phyloP scores from a whole-genome alignment of 2,329 filamentous ascomycete genomes.

The Botrytis deweyae region DNA sequence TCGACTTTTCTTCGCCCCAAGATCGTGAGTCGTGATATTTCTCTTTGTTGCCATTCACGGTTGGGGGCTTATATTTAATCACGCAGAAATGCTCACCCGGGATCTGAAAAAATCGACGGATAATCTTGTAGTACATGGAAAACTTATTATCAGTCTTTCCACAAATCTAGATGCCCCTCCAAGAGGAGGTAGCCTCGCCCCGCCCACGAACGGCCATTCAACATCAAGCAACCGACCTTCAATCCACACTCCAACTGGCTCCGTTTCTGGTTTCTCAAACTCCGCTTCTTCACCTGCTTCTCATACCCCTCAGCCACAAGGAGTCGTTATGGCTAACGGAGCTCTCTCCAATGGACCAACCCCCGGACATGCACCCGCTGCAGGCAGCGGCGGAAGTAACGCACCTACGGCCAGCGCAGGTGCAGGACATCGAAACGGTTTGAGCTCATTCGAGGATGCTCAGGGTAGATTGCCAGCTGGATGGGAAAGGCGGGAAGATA shows the following conservation, averaged over 20 bases:
- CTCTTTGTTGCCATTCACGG: conserved; percentile 16
- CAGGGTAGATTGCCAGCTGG: conserved; percentile 88
- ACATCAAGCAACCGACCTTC: conserved; percentile 32
- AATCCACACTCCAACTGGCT: conserved; percentile 38
- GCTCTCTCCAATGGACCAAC: conserved; percentile 35
- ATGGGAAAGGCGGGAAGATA: conserved; percentile 95
- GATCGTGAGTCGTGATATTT: conserved; percentile 66
- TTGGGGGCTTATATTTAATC: conserved; percentile 24
- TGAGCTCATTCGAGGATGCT: conserved; percentile 95
- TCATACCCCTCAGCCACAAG: conserved; percentile 34
- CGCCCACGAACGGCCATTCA: conserved; percentile 34
- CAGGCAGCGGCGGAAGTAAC: conserved; percentile 37
- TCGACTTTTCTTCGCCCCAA: conserved; percentile 83
- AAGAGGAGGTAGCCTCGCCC: conserved; percentile 48
- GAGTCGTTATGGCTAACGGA: conserved; percentile 38
- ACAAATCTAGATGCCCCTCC: conserved; percentile 79
- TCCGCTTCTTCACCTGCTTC: conserved; percentile 42
- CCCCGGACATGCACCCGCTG: conserved; percentile 39
- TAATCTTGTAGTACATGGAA: conserved; percentile 95
- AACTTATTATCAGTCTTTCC: conserved; percentile 93
- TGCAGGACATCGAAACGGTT: conserved; percentile 46
- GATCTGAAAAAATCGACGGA: conserved; percentile 98
- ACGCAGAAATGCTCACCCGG: conserved; percentile 86
- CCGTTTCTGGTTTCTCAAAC: conserved; percentile 32
- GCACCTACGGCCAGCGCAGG: conserved; percentile 31